Conservation (phyloP, 331 rosid genomes). For the Phaseolus coccineus region DNA sequence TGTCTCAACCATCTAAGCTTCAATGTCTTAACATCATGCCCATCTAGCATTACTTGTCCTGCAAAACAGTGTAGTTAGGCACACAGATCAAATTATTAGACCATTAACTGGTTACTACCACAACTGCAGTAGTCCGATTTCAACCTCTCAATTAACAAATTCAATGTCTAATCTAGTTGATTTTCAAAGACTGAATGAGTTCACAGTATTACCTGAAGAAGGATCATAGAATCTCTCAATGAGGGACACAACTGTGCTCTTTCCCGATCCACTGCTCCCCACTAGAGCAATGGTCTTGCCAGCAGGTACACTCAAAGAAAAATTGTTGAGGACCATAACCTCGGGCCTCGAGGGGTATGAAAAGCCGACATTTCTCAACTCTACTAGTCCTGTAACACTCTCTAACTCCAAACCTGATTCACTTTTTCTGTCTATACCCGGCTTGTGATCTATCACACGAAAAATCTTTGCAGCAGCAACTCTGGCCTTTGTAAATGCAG, state of each 20-base stretch:
- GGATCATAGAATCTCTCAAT: constrained; percentile 95
- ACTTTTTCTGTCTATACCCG: constrained; percentile 67
- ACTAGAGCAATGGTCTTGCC: constrained; percentile 96
- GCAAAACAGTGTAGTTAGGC: constrained; percentile 21
- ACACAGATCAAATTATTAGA: neutral
- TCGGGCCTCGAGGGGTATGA: constrained; percentile 91
- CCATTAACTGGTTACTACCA: neutral
- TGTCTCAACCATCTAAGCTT: constrained; percentile 88
- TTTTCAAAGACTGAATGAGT: constrained; percentile 1
- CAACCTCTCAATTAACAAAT: constrained; percentile 3
- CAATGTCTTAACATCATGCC: constrained; percentile 77
- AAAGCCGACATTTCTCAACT: constrained; percentile 78
- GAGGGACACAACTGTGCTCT: constrained; percentile 92
- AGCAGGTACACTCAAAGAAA: constrained; percentile 73
- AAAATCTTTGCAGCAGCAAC: constrained; percentile 87
- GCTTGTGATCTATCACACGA: constrained; percentile 82
- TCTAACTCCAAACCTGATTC: constrained; percentile 75
- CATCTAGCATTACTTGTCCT: constrained; percentile 91
- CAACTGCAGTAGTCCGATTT: constrained; percentile 14
- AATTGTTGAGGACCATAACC: constrained; percentile 65
- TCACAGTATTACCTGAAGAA: constrained; percentile 62
- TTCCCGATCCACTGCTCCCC: constrained; percentile 96
- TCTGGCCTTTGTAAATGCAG: constrained; percentile 84
- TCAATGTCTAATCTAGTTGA: neutral
- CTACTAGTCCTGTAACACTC: constrained; percentile 81